Percentiles rank a stretch among this genome's conserved stretches.
These are phyloP conservation scores for Trichoderma afroharzianum DNA, from an alignment of 2,329 filamentous ascomycete genomes.

Conservation along the genomic window DNA sequence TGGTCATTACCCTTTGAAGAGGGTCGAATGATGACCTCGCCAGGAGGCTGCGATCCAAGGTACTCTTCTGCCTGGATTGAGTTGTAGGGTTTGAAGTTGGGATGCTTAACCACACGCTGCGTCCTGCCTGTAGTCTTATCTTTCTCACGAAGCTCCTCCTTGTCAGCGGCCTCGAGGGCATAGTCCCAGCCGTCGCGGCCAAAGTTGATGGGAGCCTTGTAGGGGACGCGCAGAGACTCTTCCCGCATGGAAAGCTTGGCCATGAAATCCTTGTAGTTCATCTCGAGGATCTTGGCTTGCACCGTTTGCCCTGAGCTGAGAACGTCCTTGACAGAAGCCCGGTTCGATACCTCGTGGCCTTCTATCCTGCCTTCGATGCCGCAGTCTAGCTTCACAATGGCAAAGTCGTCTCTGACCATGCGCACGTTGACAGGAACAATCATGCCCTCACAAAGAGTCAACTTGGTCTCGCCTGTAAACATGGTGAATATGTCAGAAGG, in stretches of 20 bases:
- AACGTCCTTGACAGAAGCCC: constrained; percentile 66
- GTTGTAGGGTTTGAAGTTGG: constrained; percentile 92
- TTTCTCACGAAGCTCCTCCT: constrained; percentile 79
- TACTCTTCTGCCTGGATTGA: constrained; percentile 89
- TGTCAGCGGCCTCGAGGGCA: constrained; percentile 73
- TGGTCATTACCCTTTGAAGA: constrained; percentile 95
- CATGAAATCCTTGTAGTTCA: constrained; percentile 82
- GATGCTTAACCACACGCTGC: constrained; percentile 95
- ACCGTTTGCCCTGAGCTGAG: constrained; percentile 79
- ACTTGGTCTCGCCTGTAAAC: constrained; percentile 87
- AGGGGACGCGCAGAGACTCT: constrained; percentile 71
- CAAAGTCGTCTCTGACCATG: constrained; percentile 85
- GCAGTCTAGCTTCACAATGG: constrained; percentile 89
- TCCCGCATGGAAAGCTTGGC: constrained; percentile 83
- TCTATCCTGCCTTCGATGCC: constrained; percentile 88
- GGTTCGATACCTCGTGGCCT: constrained; percentile 73
- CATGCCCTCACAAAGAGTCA: constrained; percentile 84
- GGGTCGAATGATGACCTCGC: constrained; percentile 91
- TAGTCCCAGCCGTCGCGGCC: constrained; percentile 84
- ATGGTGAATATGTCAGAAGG: constrained; percentile 89
- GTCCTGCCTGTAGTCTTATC: constrained; percentile 80
- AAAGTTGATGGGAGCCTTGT: constrained; percentile 65
- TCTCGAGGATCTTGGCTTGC: constrained; percentile 79
- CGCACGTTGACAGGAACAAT: constrained; percentile 86
- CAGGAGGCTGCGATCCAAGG: constrained; percentile 77